Evolutionary conservation across 441 rosid species (phyloP), one percentile per base, ranked within the genome.

Genomic region (Bruguiera hainesii): DNA sequence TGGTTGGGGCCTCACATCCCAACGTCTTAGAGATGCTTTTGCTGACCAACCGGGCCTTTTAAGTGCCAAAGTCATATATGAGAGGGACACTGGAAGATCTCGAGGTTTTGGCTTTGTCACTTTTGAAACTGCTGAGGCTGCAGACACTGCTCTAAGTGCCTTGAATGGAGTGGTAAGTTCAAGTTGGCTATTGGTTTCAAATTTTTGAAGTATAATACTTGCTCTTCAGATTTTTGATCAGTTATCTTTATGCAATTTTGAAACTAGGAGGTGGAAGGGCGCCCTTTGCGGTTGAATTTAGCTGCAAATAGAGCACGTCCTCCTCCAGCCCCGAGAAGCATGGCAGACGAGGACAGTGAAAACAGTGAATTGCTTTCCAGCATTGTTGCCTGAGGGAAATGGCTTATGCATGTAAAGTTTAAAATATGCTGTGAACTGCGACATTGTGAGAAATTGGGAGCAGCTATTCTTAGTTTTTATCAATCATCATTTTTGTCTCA

Each of bases 211-310:
- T 28, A 6, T 20, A 37, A 58, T 71, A 13, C 15, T 35, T 57
- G 63, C 16, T 19, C 63, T 50, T 62, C 56, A 68, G 13, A 30
- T 67, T 70, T 25, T 63, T 61, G 23, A 26, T 69, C 16, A 15
- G 26, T 62, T 53, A 6, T 64, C 61, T 28, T 56, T 28, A 8
- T 61, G 62, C 63, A 48, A 37, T 49, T 65, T 59, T 65, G 48
- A 42, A 42, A 76, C 60, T 64, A 95, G 99, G 99, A 95, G 80
- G 83, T 91, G 48, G 93, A 95, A 81, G 99, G 97, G n/a, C 83
- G 99, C 59, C 94, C 48, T 33, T 57, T 91, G 76, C 81, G 97
- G 71, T 77, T 91, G 79, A 90, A 85, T 56, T 10, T 86, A 67
- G 98, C 98, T 26, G 70, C 82, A 0, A 87, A 87, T 55, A 94